Evolutionary conservation across 441 rosid genomes (phyloP), one percentile per base, ranked within the genome.

Genomic region (Aquilaria agallochum): DNA sequence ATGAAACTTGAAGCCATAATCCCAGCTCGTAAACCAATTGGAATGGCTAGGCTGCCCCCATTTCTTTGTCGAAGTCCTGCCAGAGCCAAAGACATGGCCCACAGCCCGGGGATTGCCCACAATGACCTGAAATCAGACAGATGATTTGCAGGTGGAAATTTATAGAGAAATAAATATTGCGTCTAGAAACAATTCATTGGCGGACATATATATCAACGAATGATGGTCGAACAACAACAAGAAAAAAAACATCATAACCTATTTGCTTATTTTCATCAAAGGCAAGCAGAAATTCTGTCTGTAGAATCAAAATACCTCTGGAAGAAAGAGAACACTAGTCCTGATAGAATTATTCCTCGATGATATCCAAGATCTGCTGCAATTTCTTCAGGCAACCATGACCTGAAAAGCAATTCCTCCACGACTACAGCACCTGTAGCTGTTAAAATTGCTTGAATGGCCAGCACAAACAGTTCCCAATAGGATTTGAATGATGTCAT

Each of bases 361-460:
- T 84, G 89, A 80, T 86, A 90, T 57, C 95, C 97, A 71, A 87
- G 75, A 69, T 95, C 97, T 42, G 79, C 50, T 9, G 93, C 84
- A 65, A 95, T 87, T 77, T 95, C 98, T 67, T 82, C 80, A 62
- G 90, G 90, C 73, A 95, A 68, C 98, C 97, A 92, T 47, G 98
- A 82, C 64, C 97, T 83, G 69, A 95, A 92, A 70, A 92, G 77
- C 74, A 95, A 66, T 76, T 95, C 99, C 76, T 92, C 98, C 65
- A 87, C 95, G 55, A 90, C 67, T 69, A 79, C 92, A 68, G 90
- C 68, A 66, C 86, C 63, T 8, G 86, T 74, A 55, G 95, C 96
- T 2, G 90, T 77, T 68, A 80, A 44, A 50, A 83, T 71, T 73
- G 90, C 99, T 74, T 12, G 83, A 67, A 69, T 70, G 65, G 77